phyloP scores from a whole-genome alignment of 805 yeast species.

The Maudiozyma bulderi region DNA sequence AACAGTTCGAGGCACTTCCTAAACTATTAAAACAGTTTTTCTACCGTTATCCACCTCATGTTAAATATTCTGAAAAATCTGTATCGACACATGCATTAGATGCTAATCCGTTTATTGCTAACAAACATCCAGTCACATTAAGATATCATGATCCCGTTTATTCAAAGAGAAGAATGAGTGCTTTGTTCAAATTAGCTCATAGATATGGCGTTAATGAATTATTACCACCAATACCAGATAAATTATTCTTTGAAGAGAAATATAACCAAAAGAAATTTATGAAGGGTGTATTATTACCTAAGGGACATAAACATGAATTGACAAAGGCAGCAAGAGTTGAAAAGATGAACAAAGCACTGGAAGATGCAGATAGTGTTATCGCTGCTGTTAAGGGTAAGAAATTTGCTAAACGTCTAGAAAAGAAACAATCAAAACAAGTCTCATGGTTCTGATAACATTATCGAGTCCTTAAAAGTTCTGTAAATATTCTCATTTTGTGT shows the following conservation, averaged over 20 bases:
- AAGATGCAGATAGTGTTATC: slow-evolving; percentile 56
- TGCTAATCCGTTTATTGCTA: slow-evolving; percentile 82
- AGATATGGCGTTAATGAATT: slow-evolving; percentile 71
- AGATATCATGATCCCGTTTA: slow-evolving; percentile 66
- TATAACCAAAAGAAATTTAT: slow-evolving; percentile 58
- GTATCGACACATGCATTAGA: slow-evolving; percentile 54
- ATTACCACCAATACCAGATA: slow-evolving; percentile 44
- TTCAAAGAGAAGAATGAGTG: slow-evolving; percentile 76
- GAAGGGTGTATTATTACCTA: slow-evolving; percentile 69
- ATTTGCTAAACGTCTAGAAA: slow-evolving; percentile 36
- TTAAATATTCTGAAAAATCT: slow-evolving; percentile 54
- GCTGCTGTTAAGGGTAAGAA: slow-evolving; percentile 52
- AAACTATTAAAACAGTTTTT: slow-evolving; percentile 62
- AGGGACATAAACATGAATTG: slow-evolving; percentile 76
- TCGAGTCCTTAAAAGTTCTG: not conserved
- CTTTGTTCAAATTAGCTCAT: slow-evolving; percentile 70
- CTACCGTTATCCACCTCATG: slow-evolving; percentile 71
- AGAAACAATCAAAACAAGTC: slow-evolving; percentile 26
- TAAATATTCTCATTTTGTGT: not conserved
- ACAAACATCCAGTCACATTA: slow-evolving; percentile 75
- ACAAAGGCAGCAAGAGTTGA: slow-evolving; percentile 47
- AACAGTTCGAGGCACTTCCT: slow-evolving; percentile 54
- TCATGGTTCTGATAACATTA: slow-evolving; percentile 9
- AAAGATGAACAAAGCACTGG: slow-evolving; percentile 57
- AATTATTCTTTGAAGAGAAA: slow-evolving; percentile 72